A percentile compares a stretch with the other conserved stretches of the same genome.
Conservation (phyloP, 169 alveolate genomes). For the Cryptosporidium viatorum region DNA sequence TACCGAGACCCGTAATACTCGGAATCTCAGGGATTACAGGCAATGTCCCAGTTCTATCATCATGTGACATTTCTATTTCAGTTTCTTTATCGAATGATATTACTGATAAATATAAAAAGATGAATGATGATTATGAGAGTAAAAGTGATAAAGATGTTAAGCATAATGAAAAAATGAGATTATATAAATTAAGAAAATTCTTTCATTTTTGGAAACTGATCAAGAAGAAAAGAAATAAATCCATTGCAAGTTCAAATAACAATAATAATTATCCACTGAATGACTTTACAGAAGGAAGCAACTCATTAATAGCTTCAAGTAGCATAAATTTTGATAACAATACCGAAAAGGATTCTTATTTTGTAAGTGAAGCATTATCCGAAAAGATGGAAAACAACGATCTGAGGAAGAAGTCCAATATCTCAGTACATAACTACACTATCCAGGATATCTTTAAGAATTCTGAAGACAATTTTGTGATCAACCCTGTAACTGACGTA, state of each 20-base stretch:
- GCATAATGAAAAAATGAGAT: background rate
- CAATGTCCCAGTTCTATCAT: constrained; percentile 27
- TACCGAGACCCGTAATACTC: constrained; percentile 50
- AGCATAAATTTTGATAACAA: background rate
- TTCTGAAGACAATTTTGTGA: background rate
- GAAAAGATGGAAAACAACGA: background rate
- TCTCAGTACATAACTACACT: background rate
- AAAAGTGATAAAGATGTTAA: background rate
- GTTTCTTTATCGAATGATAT: constrained; percentile 1
- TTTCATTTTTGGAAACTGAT: background rate
- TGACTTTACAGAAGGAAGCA: background rate
- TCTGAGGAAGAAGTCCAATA: background rate
- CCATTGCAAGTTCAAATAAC: background rate
- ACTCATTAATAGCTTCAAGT: background rate
- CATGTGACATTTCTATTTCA: constrained; percentile 54
- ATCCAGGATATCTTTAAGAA: background rate
- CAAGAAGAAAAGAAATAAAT: background rate
- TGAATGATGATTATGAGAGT: background rate
- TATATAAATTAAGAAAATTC: background rate
- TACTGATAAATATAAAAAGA: background rate
- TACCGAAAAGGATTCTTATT: background rate
- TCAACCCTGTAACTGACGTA: constrained; percentile 38
- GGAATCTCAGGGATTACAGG: constrained; percentile 74
- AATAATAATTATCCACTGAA: background rate
- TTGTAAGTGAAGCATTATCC: background rate